Evolutionary conservation across 2,329 filamentous ascomycete species (phyloP).

Genomic region (Claviceps digitariae): DNA sequence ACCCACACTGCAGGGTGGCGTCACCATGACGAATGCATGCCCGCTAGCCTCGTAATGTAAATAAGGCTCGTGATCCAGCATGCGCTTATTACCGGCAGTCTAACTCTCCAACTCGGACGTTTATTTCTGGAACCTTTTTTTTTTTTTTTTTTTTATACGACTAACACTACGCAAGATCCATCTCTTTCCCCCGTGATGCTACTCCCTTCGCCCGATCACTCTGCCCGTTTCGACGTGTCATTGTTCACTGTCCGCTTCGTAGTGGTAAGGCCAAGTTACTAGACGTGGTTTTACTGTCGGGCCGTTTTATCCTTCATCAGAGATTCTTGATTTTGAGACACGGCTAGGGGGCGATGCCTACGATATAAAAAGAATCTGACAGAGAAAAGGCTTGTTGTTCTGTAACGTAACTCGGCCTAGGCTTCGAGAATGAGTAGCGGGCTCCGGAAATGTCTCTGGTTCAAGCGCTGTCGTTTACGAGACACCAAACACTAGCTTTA

Average conservation of each 20-base stretch:
- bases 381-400: not conserved
- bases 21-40: not conserved
- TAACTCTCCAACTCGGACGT: not conserved
- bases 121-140: not conserved
- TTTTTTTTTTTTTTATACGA: not conserved
- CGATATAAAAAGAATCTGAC: not conserved
- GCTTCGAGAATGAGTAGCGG: not conserved
- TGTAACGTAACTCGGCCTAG: not conserved
- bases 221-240: not conserved
- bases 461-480: not conserved
- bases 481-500: not conserved
- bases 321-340: not conserved
- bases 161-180: not conserved
- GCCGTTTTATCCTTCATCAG: not conserved
- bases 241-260: not conserved
- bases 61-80: not conserved
- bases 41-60: not conserved
- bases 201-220: not conserved
- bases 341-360: not conserved
- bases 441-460: not conserved
- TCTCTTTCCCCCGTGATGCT: not conserved
- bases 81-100: not conserved
- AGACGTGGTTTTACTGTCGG: not conserved
- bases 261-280: not conserved
- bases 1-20: not conserved